Evolutionary conservation across 2,329 filamentous ascomycete genomes (phyloP).

Genomic region (Pseudocercospora macadamiae): DNA sequence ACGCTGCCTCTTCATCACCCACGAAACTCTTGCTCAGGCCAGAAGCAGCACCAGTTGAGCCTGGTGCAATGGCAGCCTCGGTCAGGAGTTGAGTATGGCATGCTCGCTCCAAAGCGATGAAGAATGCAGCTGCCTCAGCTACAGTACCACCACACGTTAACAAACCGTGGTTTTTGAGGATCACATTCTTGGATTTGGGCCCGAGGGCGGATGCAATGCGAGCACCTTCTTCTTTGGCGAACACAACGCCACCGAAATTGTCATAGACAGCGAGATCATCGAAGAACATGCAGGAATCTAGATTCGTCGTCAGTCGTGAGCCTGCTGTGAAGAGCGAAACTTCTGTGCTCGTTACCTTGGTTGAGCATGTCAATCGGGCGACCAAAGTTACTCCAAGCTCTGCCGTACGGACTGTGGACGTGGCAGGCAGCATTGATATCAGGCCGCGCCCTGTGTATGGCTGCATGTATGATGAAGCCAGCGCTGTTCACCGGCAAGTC

Average conservation of each 20-base stretch:
- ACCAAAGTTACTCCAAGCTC: conserved; percentile 47
- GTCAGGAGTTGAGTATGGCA: conserved; percentile 44
- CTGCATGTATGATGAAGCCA: conserved; percentile 24
- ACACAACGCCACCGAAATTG: conserved; percentile 47
- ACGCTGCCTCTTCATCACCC: conserved; percentile 39
- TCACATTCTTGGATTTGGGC: conserved; percentile 38
- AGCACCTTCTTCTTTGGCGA: conserved; percentile 48
- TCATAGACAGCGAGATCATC: conserved; percentile 43
- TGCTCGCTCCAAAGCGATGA: conserved; percentile 43
- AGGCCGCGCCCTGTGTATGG: conserved; percentile 22
- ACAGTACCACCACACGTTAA: conserved; percentile 42
- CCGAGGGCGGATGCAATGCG: conserved; percentile 46
- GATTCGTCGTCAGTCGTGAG: neutral
- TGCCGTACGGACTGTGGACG: conserved; percentile 47
- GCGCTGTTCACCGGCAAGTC: conserved; percentile 42
- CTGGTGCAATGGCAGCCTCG: conserved; percentile 34
- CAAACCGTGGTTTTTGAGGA: conserved; percentile 46
- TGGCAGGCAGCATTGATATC: conserved; percentile 42
- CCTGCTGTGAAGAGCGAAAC: no score
- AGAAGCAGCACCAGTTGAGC: conserved; percentile 22
- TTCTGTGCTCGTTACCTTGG: conserved; percentile 31
- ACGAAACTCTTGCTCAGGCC: conserved; percentile 41
- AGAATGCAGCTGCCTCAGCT: conserved; percentile 47
- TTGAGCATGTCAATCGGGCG: conserved; percentile 48
- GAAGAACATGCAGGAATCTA: conserved; percentile 45